Evolutionary conservation across 768 basidiomycete species (phyloP).

Genomic region (Boletellus ananas): DNA sequence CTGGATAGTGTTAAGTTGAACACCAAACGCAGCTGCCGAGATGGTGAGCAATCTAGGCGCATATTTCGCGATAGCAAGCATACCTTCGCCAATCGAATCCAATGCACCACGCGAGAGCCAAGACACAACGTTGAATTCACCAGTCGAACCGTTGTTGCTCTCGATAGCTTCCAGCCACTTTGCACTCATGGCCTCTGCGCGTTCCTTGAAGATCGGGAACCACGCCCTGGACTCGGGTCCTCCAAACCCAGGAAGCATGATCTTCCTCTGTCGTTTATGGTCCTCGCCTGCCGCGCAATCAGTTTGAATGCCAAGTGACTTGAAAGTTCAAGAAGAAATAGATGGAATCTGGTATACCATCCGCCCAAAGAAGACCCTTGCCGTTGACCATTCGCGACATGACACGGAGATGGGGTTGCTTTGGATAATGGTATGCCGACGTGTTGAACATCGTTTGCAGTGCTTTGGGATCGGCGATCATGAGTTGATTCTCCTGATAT

Average conservation of each 20-base stretch:
- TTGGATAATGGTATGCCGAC: conserved; percentile 39
- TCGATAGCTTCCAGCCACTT: conserved; percentile 19
- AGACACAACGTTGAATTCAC: conserved; percentile 16
- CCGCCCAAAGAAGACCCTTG: neutral
- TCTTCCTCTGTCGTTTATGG: conserved; percentile 50
- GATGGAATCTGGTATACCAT: neutral
- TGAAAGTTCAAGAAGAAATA: neutral
- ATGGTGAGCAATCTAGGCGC: neutral
- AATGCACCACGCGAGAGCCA: conserved; percentile 41
- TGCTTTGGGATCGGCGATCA: conserved; percentile 46
- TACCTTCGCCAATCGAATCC: conserved; percentile 26
- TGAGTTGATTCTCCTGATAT: conserved; percentile 40
- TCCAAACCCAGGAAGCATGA: conserved; percentile 56
- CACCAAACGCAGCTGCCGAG: conserved; percentile 42
- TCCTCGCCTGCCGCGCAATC: conserved; percentile 26
- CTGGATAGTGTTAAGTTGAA: conserved; percentile 4
- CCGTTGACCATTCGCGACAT: neutral
- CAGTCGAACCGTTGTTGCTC: neutral
- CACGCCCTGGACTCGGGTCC: conserved; percentile 43
- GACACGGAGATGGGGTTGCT: conserved; percentile 13
- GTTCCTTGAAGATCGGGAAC: conserved; percentile 46
- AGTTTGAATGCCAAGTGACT: conserved; percentile 6
- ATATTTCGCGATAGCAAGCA: neutral
- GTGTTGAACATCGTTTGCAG: conserved; percentile 36
- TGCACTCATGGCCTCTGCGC: conserved; percentile 13